Base-by-base conservation (phyloP, 495 filamentous ascomycete genomes). In the Hamigera avellanea region DNA sequence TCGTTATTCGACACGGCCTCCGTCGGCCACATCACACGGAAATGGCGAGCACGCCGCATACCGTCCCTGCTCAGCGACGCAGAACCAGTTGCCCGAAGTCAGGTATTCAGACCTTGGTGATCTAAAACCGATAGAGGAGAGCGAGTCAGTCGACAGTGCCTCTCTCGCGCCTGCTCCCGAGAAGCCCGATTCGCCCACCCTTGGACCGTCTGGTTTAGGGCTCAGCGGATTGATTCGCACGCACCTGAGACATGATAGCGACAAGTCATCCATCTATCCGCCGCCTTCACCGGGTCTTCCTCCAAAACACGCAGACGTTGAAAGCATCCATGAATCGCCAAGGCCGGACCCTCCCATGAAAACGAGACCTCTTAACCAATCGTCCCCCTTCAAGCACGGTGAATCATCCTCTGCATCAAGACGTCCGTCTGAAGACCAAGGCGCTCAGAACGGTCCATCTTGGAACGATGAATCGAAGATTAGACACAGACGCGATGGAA, bases 211-310 rank as follows among this genome's bases (percentile, higher is more conserved):
- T 12, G 67, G 67, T 0, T 59, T 76, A 34, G 84, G 82, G 9
- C 66, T 95, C 14, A 86, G 78, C 49, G 82, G 83, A 14, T 70
- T 95, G 56, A 78, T 95, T 26, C 80, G 81, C 19, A 78, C 86
- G 39, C 93, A 96, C 58, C 69, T 99, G 10, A 80, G 91, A 15
- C 74, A 74, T 10, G 75, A 81, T 35, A 96, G 91, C 58, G 80
- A 80, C 37, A 65, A 70, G 27, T 95, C 87, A 15, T 89, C 86
- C 0, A 67, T 91, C 30, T 83, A 78, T 52, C 77, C 69, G 26
- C 61, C 62, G 8, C 59, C 59, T 26, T 66, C 71, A 2, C 57
- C 61, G 19, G 48, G 48, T n/a, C 41, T 54, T 6, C 39, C 61
- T 7, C 31, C 41, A 9, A 39, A 33, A 8, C 33, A 44, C 7